Conservation (phyloP, 768 basidiomycete species). For the Agrocybe praecox region DNA sequence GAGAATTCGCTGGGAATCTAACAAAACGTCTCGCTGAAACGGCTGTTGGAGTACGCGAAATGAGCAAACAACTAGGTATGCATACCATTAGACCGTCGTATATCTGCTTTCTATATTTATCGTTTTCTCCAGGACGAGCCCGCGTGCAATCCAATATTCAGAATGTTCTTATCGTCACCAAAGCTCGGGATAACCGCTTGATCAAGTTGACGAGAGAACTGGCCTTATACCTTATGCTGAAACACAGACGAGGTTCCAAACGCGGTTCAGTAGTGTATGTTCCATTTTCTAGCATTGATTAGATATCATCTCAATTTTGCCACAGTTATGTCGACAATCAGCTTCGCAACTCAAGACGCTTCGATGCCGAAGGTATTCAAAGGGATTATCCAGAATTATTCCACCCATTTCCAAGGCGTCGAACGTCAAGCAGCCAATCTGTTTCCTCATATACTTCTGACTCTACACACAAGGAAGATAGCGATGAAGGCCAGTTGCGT, state of each 20-base stretch:
- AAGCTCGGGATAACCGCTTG: slow-evolving; percentile 94
- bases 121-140: slow-evolving; percentile 69
- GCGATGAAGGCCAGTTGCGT: slow-evolving; percentile 87
- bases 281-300: neutral
- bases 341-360: slow-evolving; percentile 84
- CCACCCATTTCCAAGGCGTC: slow-evolving; percentile 71
- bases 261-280: slow-evolving; percentile 87
- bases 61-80: slow-evolving; percentile 97
- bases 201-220: slow-evolving; percentile 94
- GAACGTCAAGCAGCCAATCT: slow-evolving; percentile 69
- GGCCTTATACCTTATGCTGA: slow-evolving; percentile 94
- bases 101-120: slow-evolving; percentile 1
- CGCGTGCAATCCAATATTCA: slow-evolving; percentile 91
- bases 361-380: slow-evolving; percentile 89
- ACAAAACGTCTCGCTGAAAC: slow-evolving; percentile 96
- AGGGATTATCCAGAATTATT: slow-evolving; percentile 89
- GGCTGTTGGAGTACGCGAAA: slow-evolving; percentile 94
- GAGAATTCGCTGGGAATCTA: slow-evolving; percentile 71
- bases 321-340: slow-evolving; percentile 93
- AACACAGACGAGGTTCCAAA: slow-evolving; percentile 58
- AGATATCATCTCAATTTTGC: slow-evolving; percentile 10
- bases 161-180: slow-evolving; percentile 93
- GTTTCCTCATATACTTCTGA: slow-evolving; percentile 56
- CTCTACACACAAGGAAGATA: slow-evolving; percentile 45
- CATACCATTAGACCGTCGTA: slow-evolving; percentile 9